These are phyloP conservation scores for Paraleonurus japonicus DNA, from an alignment of 257 asterid species.

Conservation along the genomic window DNA sequence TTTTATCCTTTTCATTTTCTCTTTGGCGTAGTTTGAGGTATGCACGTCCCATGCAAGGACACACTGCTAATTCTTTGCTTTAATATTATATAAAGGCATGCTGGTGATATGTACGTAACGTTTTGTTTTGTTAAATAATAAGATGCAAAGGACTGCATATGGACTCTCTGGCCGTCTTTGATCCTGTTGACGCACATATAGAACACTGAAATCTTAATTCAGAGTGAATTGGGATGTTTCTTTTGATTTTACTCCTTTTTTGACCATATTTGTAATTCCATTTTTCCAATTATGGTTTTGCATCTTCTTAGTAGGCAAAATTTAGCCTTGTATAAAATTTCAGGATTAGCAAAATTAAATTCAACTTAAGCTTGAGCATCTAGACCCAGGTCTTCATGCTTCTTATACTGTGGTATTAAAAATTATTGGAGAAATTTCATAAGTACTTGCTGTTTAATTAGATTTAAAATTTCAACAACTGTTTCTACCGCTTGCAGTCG, in stretches of 20 bases:
- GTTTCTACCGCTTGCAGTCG: background rate
- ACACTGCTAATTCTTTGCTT: constrained; percentile 14
- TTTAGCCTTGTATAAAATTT: constrained; percentile 9
- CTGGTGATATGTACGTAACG: background rate
- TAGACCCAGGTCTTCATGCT: constrained; percentile 4
- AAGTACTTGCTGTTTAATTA: background rate
- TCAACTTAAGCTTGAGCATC: constrained; percentile 20
- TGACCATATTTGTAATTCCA: background rate
- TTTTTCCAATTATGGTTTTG: constrained; percentile 9
- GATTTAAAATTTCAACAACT: constrained; percentile 11
- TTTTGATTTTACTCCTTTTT: background rate
- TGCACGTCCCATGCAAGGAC: background rate
- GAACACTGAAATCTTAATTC: background rate
- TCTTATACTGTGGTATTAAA: constrained; percentile 11
- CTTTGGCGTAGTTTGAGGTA: background rate
- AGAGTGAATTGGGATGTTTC: background rate
- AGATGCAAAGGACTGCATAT: background rate
- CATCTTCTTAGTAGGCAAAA: constrained; percentile 13
- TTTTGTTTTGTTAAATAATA: constrained; percentile 5
- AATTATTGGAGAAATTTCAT: constrained; percentile 12
- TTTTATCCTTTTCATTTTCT: background rate
- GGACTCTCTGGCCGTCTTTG: background rate
- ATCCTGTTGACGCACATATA: background rate
- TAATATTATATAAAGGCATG: background rate
- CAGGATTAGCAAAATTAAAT: background rate